phyloP scores from a whole-genome alignment of 805 yeast genomes.

The Metschnikowia vanudenii region DNA sequence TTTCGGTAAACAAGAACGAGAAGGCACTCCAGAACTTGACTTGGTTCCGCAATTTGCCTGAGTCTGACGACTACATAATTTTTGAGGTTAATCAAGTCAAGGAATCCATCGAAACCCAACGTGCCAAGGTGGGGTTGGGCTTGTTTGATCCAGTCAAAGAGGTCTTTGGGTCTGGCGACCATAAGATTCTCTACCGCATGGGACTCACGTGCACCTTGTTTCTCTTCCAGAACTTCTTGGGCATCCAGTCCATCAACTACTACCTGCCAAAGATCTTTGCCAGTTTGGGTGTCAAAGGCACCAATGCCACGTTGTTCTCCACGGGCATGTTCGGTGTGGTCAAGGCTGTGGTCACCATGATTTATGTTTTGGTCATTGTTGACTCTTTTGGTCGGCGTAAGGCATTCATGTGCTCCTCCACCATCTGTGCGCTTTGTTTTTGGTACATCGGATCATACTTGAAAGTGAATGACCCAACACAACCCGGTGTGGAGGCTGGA shows the following conservation, averaged over 20 bases:
- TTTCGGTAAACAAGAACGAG: slow-evolving; percentile 31
- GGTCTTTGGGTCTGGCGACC: slow-evolving; percentile 28
- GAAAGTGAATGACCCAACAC: slow-evolving; percentile 34
- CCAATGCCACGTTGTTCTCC: slow-evolving; percentile 37
- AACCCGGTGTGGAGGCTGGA: slow-evolving; percentile 32
- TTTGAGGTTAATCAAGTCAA: slow-evolving; percentile 38
- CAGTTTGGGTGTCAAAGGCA: slow-evolving; percentile 38
- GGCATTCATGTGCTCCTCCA: slow-evolving; percentile 36
- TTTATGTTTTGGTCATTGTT: slow-evolving; percentile 35
- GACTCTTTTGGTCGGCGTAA: slow-evolving; percentile 37
- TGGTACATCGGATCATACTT: slow-evolving; percentile 41
- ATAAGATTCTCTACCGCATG: slow-evolving; percentile 28
- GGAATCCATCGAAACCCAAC: slow-evolving; percentile 31
- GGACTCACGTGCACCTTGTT: slow-evolving; percentile 33
- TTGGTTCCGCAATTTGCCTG: slow-evolving; percentile 37
- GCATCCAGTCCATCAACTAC: slow-evolving; percentile 40
- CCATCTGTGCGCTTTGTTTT: slow-evolving; percentile 35
- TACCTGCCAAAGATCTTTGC: slow-evolving; percentile 38
- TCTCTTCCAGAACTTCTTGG: slow-evolving; percentile 39
- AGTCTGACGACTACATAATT: slow-evolving; percentile 33
- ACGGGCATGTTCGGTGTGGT: slow-evolving; percentile 43
- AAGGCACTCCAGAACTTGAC: slow-evolving; percentile 32
- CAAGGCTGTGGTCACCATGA: slow-evolving; percentile 34
- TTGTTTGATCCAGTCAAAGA: slow-evolving; percentile 34
- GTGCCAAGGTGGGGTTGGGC: slow-evolving; percentile 30